These are phyloP conservation scores for Barbarea vulgaris DNA, from an alignment of 345 rosid genomes.

Conservation along the genomic window DNA sequence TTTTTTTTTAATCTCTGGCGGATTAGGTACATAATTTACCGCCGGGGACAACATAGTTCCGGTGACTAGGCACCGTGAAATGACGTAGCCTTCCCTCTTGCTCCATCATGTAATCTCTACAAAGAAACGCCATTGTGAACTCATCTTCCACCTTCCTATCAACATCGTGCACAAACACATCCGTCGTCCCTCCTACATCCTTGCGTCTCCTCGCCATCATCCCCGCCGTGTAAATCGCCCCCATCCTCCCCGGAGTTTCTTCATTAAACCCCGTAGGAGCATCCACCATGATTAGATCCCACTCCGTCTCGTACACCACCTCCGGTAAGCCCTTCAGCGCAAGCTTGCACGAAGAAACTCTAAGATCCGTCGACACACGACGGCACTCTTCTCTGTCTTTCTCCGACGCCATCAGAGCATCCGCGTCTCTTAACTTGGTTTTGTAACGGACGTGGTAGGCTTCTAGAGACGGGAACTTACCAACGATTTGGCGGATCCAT, in stretches of 20 bases:
- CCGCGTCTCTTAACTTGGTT: conserved; percentile 65
- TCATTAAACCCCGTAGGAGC: conserved; percentile 88
- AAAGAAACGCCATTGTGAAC: conserved; percentile 68
- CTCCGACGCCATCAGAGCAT: conserved; percentile 50
- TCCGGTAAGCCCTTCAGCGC: conserved; percentile 68
- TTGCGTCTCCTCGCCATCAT: conserved; percentile 65
- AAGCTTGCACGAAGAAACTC: conserved; percentile 61
- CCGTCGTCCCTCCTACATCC: conserved; percentile 64
- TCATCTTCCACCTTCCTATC: conserved; percentile 77
- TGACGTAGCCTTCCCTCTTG: conserved; percentile 78
- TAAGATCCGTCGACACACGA: conserved; percentile 51
- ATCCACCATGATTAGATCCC: conserved; percentile 97
- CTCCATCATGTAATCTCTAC: conserved; percentile 68
- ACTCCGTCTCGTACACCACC: conserved; percentile 63
- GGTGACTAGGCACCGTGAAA: conserved; percentile 77
- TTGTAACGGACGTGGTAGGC: conserved; percentile 76
- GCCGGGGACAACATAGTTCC: conserved; percentile 13
- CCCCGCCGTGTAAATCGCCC: conserved; percentile 82
- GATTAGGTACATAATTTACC: conserved; percentile 20
- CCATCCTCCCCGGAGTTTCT: conserved; percentile 89
- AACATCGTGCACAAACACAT: conserved; percentile 88
- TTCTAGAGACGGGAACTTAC: conserved; percentile 56
- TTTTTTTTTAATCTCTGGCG: neutral
- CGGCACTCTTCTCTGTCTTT: conserved; percentile 50
- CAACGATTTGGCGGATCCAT: conserved; percentile 67